Base-by-base conservation (phyloP, 1,139 yeast species). In the Meyerozyma carpophila region DNA sequence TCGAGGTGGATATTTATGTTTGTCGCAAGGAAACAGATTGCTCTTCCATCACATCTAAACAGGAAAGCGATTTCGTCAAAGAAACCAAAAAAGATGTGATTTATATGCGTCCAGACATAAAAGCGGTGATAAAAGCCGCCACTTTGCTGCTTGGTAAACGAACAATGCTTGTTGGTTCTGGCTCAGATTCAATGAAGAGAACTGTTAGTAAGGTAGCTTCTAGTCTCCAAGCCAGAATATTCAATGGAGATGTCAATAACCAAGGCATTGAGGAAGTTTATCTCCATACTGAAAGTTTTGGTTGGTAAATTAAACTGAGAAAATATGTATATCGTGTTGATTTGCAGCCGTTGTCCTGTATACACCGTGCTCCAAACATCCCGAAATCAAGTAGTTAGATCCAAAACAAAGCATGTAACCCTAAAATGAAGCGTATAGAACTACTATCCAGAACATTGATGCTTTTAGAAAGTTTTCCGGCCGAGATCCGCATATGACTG, bases 201-300 rank as follows among this genome's bases (percentile, higher is more conserved):
- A 63, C 65, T 11, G 75, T 74, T 16, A 71, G 80, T 21, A 61
- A 61, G 37, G 64, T 67, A 0, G 75, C 70, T 4, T 73, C 85
- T 1, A 47, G 51, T 4, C 52, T 68, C 34, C 76, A 70, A 47
- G 46, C 61, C 1, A 45, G 58, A 41, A 53, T 70, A 3, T 62
- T 70, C 48, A 67, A 66, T 47, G 58, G 56, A 40, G 70, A 63
- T 44, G 36, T 53, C n/a, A 44, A 51, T 42, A 40, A 34, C 2
- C 47, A 55, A 3, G 56, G 65, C 11, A 64, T 70, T 3, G 73
- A 71, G 39, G 86, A 81, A 54, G 65, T 81, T 10, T 79, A 66
- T 50, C 59, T 81, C 40, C 85, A 81, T 50, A 76, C 82, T 1
- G 86, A 81, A 52, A 59, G 73, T 28, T 81, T 78, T 56, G 81